Evolutionary conservation across 2,329 filamentous ascomycete genomes (phyloP).

Genomic region (Ophiostoma triangulosporum): DNA sequence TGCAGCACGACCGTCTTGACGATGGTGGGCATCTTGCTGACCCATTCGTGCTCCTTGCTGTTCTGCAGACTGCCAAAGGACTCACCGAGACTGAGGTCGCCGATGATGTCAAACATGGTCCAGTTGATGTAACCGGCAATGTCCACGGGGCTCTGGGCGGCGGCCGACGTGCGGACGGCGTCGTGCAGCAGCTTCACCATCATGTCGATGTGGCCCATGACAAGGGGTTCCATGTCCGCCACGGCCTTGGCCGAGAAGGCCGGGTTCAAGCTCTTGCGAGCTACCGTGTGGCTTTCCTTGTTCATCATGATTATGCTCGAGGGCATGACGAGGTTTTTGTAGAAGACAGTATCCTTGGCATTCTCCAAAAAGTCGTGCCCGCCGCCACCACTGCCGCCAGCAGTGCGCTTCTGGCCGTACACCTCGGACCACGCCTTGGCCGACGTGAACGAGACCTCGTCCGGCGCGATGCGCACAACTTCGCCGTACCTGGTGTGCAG

Average conservation of each 20-base stretch:
- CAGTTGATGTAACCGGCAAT: conserved; percentile 27
- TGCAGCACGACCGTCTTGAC: conserved; percentile 11
- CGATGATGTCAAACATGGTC: conserved; percentile 26
- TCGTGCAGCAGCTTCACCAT: conserved; percentile 5
- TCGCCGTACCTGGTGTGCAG: conserved; percentile 26
- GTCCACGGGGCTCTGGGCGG: conserved; percentile 23
- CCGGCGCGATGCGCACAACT: conserved; percentile 29
- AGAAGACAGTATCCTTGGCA: no score
- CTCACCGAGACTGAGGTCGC: conserved; percentile 31
- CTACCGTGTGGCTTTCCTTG: conserved; percentile 2
- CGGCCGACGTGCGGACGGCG: not conserved
- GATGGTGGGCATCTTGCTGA: conserved; percentile 16
- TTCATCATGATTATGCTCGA: not conserved
- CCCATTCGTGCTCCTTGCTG: conserved; percentile 18
- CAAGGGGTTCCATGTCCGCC: conserved; percentile 10
- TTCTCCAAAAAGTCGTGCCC: no score
- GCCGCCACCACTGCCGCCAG: no score
- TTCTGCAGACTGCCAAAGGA: conserved; percentile 23
- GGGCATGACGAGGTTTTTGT: no score
- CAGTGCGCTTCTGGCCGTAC: conserved; percentile 12
- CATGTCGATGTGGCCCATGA: conserved; percentile 6
- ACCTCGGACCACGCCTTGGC: conserved; percentile 24
- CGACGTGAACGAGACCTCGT: conserved; percentile 28
- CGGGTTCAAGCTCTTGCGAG: conserved; percentile 6
- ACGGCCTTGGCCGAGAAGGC: no score